Base-by-base conservation (phyloP, 495 filamentous ascomycete genomes). In the Rusavskia elegans region DNA sequence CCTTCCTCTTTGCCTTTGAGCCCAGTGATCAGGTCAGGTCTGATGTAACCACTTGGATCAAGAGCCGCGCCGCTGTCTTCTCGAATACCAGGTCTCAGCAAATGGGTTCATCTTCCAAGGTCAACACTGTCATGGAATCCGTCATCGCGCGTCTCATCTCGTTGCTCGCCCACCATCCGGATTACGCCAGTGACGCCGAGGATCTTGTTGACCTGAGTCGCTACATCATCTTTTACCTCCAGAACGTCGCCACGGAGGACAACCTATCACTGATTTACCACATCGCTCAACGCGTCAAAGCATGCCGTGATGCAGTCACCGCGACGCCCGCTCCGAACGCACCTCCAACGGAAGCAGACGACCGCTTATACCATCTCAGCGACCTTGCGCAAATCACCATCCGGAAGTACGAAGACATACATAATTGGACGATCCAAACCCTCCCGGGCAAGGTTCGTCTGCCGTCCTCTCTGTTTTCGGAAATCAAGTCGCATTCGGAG, bases 1-100 rank as follows among this genome's bases (percentile, higher is more conserved):
- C 90, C 5, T 97, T 93, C 68, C 68, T 97, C 30, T 80, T 88
- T 53, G 90, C 92, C 1, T 95, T 88, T 57, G 92, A 99, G 67
- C 92, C 92, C 4, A 72, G 74, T 37, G 54, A 62, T 2, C 69
- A 73, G 14, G 74, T 93, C 64, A 82, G 80, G 59, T 77, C 79
- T 38, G 81, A 81, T 35, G 82, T 82, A 0, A 76, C 84, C 42
- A 95, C 84, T 0, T 99, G 92, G 92, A 78, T 97, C 45, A 82
- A 85, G 20, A 87, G 87, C 48, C 82, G 89, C 6, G 78, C 81
- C 17, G 59, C 66, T 21, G 61, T 59, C 38, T 73, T 76, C 54
- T 60, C 71, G 11, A 56, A 53, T 19, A 41, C 55, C 17, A 67
- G 68, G 39, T 64, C 70, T 45, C 57, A 59, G 36, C 32, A 35